A percentile compares a stretch with the other conserved stretches of the same genome.
These are phyloP conservation scores for Rubus parviflorus DNA, from an alignment of 306 rosid species.

Conservation along the genomic window DNA sequence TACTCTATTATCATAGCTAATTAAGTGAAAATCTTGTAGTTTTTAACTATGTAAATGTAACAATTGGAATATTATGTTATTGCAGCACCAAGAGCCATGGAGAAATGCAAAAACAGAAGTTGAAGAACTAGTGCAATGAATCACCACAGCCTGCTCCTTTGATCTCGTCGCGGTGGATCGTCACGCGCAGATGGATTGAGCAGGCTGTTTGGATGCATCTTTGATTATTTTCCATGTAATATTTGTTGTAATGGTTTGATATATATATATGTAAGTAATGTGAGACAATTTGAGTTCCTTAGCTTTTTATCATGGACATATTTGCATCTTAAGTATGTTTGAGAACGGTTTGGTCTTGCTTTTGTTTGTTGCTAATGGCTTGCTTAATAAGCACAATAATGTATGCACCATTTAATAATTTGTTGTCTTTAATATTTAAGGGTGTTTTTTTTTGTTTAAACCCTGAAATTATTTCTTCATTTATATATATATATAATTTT, in stretches of 20 bases:
- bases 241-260: conserved; percentile 31
- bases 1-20: neutral
- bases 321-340: conserved; percentile 34
- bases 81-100: conserved; percentile 91
- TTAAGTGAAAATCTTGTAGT: neutral
- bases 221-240: conserved; percentile 37
- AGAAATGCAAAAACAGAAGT: conserved; percentile 79
- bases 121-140: conserved; percentile 32
- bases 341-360: conserved; percentile 27
- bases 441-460: neutral
- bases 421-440: conserved; percentile 28
- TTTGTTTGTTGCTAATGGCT: conserved; percentile 28
- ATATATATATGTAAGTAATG: conserved; percentile 29
- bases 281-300: conserved; percentile 7
- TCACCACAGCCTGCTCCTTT: conserved; percentile 43
- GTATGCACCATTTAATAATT: conserved; percentile 26
- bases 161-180: conserved; percentile 25
- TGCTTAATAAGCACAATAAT: conserved; percentile 35
- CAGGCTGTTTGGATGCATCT: conserved; percentile 44
- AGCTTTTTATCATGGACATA: conserved; percentile 34
- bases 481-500: neutral
- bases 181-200: conserved; percentile 47
- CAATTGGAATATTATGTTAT: neutral
- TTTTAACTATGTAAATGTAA: neutral
- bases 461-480: conserved; percentile 13